Conservation (phyloP, 345 rosid genomes). For the Toxicodendron radicans region DNA sequence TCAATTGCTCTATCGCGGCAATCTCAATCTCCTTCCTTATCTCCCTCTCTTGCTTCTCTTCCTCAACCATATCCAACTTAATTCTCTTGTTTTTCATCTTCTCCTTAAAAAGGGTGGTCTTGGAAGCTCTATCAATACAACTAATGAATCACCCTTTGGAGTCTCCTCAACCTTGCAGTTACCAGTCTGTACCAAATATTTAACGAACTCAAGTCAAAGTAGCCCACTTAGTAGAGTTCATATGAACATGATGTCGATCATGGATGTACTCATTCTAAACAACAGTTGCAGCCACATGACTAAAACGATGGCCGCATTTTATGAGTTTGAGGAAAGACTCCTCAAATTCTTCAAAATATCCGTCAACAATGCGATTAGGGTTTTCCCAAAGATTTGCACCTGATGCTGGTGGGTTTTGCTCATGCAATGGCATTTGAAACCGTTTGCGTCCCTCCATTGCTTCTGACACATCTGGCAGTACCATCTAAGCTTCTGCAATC, state of each 20-base stretch:
- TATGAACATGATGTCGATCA: conserved; percentile 87
- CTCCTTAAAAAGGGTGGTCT: conserved; percentile 82
- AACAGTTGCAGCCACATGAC: conserved; percentile 92
- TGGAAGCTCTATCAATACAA: conserved; percentile 78
- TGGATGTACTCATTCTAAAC: conserved; percentile 90
- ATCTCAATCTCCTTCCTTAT: conserved; percentile 79
- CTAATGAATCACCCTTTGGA: conserved; percentile 98
- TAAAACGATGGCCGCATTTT: conserved; percentile 82
- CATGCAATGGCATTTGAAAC: conserved; percentile 99
- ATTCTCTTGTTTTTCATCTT: conserved; percentile 82
- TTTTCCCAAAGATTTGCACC: conserved; percentile 87
- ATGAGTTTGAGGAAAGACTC: conserved; percentile 65
- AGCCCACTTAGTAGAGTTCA: conserved; percentile 94
- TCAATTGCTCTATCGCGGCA: conserved; percentile 35
- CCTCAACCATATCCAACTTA: conserved; percentile 74
- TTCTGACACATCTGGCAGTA: conserved; percentile 99
- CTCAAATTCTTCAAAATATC: conserved; percentile 93
- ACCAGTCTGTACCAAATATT: conserved; percentile 73
- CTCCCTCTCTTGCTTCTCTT: conserved; percentile 90
- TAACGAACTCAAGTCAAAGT: conserved; percentile 86
- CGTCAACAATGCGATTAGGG: conserved; percentile 72
- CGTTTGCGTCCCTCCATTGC: conserved; percentile 96
- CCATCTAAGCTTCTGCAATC: conserved; percentile 96
- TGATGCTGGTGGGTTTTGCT: conserved; percentile 94
- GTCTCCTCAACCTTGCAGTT: conserved; percentile 97